Evolutionary conservation across 306 rosid genomes (phyloP).

Genomic region (Trichosanthes cucumerina): DNA sequence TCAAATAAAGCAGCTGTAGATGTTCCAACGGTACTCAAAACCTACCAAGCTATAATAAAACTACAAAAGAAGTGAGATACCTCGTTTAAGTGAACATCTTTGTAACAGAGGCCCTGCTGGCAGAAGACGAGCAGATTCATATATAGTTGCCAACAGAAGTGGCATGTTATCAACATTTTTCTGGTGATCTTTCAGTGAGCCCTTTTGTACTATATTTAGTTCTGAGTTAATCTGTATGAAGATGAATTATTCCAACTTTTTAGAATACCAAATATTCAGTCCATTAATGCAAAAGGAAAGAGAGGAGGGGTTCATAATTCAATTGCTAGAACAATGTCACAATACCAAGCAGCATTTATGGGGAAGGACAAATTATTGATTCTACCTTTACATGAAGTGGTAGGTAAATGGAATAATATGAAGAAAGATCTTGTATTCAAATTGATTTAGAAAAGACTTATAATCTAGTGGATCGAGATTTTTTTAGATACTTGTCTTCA

Average conservation of each 20-base stretch:
- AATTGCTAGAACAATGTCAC: neutral
- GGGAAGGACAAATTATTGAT: neutral
- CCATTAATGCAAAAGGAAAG: neutral
- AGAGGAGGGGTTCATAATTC: neutral
- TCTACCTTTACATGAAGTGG: neutral
- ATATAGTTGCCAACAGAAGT: conserved; percentile 63
- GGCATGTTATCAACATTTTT: conserved; percentile 49
- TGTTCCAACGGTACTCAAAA: conserved; percentile 4
- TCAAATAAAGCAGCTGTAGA: neutral
- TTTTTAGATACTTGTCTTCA: neutral
- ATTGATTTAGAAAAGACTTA: neutral
- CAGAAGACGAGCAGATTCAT: conserved; percentile 69
- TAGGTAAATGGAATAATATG: neutral
- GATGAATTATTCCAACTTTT: neutral
- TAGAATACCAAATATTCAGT: neutral
- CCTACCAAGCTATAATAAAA: neutral
- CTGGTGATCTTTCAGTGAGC: conserved; percentile 28
- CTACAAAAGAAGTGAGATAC: conserved; percentile 23
- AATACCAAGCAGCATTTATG: neutral
- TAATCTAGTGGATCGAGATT: neutral
- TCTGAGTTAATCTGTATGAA: conserved; percentile 54
- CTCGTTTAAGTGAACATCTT: conserved; percentile 66
- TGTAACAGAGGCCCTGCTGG: conserved; percentile 57
- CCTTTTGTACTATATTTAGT: conserved; percentile 27
- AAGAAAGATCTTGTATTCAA: neutral